Evolutionary conservation across 768 basidiomycete genomes (phyloP).

Genomic region (Mycena galericulata): DNA sequence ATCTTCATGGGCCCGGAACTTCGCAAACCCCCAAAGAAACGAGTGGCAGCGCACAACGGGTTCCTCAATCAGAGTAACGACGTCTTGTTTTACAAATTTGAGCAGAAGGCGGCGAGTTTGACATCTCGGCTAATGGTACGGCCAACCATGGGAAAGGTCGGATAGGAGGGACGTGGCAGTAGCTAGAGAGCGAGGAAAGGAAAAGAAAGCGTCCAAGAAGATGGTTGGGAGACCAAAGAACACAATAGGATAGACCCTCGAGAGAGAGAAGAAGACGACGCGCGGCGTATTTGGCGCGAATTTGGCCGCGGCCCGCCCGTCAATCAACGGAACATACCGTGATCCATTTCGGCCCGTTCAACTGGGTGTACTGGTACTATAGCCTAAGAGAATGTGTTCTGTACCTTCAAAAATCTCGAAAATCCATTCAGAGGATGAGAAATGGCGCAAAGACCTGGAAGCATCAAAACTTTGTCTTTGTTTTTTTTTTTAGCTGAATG

Average conservation of each 20-base stretch:
- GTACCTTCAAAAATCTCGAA: background rate
- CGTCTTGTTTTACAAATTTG: too few relatives aligned
- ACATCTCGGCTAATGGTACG: background rate
- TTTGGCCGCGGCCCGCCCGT: too few relatives aligned
- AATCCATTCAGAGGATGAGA: background rate
- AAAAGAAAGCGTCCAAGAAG: too few relatives aligned
- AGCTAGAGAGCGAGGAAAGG: background rate
- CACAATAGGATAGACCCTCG: too few relatives aligned
- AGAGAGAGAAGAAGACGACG: too few relatives aligned
- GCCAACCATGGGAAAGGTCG: background rate
- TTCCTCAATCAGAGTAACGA: too few relatives aligned
- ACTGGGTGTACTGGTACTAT: too few relatives aligned
- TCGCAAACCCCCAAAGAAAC: too few relatives aligned
- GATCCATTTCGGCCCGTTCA: background rate
- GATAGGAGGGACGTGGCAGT: background rate
- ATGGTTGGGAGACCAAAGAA: too few relatives aligned
- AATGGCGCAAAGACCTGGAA: background rate
- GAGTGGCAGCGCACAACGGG: too few relatives aligned
- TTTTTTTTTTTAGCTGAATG: background rate
- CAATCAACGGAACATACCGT: background rate
- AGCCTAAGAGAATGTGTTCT: background rate
- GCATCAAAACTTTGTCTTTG: background rate
- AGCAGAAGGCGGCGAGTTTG: constrained; percentile 20
- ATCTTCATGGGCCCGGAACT: too few relatives aligned
- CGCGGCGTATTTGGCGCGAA: too few relatives aligned